Evolutionary conservation across 805 yeast genomes (phyloP).

Genomic region (Yarrowia sp.): DNA sequence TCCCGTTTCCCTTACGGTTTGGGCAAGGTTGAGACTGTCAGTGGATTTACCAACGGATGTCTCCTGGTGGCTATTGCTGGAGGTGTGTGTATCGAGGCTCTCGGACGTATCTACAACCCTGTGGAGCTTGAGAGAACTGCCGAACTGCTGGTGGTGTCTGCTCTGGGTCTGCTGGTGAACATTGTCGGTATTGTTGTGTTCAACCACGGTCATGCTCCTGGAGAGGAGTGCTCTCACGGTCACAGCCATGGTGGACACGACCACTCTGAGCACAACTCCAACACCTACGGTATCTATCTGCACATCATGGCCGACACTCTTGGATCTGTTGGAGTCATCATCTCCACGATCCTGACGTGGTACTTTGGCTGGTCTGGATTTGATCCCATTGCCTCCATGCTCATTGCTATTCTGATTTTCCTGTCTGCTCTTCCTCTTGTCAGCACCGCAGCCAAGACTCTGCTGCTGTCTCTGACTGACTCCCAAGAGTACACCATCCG

Average conservation of each 20-base stretch:
- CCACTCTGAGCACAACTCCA: slow-evolving; percentile 48
- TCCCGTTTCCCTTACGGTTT: slow-evolving; percentile 85
- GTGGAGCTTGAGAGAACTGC: slow-evolving; percentile 73
- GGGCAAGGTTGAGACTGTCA: slow-evolving; percentile 79
- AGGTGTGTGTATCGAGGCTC: slow-evolving; percentile 82
- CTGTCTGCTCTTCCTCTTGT: slow-evolving; percentile 81
- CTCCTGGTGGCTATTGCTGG: slow-evolving; percentile 82
- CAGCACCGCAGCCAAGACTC: slow-evolving; percentile 71
- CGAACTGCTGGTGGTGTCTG: slow-evolving; percentile 80
- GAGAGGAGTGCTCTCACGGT: slow-evolving; percentile 43
- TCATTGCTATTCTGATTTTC: slow-evolving; percentile 79
- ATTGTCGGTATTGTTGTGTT: slow-evolving; percentile 92
- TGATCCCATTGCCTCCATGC: slow-evolving; percentile 88
- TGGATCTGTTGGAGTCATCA: slow-evolving; percentile 96
- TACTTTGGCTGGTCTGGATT: slow-evolving; percentile 72
- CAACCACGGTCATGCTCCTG: slow-evolving; percentile 71
- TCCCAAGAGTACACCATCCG: slow-evolving; percentile 63
- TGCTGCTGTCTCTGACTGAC: slow-evolving; percentile 60
- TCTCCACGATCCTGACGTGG: slow-evolving; percentile 77
- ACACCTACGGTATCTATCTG: slow-evolving; percentile 90
- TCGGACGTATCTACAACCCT: slow-evolving; percentile 77
- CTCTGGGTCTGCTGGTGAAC: slow-evolving; percentile 82
- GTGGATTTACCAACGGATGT: slow-evolving; percentile 95
- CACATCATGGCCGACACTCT: slow-evolving; percentile 94
- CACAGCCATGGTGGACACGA: slow-evolving; percentile 41